Evolutionary conservation across 106 monocot genomes (phyloP).

Genomic region (Chionographis japonica): DNA sequence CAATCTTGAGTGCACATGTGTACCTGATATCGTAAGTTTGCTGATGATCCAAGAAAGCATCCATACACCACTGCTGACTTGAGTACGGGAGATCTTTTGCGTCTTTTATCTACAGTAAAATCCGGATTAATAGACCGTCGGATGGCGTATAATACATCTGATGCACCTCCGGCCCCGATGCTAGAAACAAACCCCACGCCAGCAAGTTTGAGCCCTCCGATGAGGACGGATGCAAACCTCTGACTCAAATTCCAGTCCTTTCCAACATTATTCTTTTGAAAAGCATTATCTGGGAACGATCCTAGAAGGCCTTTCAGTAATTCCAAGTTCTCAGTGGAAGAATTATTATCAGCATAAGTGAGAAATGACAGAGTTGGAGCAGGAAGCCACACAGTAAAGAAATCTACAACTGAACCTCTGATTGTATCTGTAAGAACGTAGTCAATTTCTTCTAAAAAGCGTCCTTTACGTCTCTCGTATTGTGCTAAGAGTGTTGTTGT

Average conservation of each 20-base stretch:
- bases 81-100: conserved; percentile 55
- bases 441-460: conserved; percentile 90
- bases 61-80: conserved; percentile 81
- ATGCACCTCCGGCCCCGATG: conserved; percentile 70
- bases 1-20: neutral
- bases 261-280: conserved; percentile 71
- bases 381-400: conserved; percentile 99
- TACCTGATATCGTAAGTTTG: conserved; percentile 96
- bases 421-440: conserved; percentile 92
- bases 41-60: conserved; percentile 85
- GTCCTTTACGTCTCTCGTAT: conserved; percentile 89
- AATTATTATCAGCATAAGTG: conserved; percentile 44
- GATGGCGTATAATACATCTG: conserved; percentile 44
- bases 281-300: conserved; percentile 91
- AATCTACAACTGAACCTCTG: conserved; percentile 93
- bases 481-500: conserved; percentile 88
- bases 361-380: conserved; percentile 92
- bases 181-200: conserved; percentile 89
- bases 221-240: conserved; percentile 70
- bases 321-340: conserved; percentile 59
- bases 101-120: conserved; percentile 15
- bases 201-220: conserved; percentile 89
- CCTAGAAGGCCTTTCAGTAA: conserved; percentile 70
- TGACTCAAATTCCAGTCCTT: conserved; percentile 68
- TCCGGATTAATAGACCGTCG: conserved; percentile 43